These are phyloP conservation scores for Mercurialis annua DNA, from an alignment of 345 rosid genomes.

Conservation along the genomic window DNA sequence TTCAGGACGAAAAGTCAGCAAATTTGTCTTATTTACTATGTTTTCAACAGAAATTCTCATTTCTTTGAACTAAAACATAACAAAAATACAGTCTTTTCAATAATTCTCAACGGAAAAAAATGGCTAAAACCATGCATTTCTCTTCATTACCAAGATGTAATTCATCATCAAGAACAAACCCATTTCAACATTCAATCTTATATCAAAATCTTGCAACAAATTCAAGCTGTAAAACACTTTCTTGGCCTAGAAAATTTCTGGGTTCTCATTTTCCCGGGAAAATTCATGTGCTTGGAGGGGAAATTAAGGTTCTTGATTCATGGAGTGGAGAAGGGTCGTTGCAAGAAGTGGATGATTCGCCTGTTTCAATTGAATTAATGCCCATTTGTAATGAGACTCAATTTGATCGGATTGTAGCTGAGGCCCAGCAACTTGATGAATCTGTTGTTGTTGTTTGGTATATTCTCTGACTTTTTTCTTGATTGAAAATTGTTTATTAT, in stretches of 20 bases:
- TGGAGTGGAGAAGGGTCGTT: constrained; percentile 35
- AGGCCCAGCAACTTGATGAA: constrained; percentile 65
- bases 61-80: too few relatives aligned
- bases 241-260: constrained; percentile 8
- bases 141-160: constrained; percentile 28
- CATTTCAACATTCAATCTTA: constrained; percentile 7
- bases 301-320: constrained; percentile 26
- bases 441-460: constrained; percentile 72
- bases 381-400: constrained; percentile 57
- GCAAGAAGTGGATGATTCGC: constrained; percentile 57
- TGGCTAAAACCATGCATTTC: constrained; percentile 33
- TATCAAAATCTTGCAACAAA: constrained; percentile 2
- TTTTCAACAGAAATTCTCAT: too few relatives aligned
- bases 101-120: background rate
- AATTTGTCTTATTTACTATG: too few relatives aligned
- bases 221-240: constrained; percentile 19
- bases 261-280: constrained; percentile 15
- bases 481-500: background rate
- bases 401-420: constrained; percentile 73
- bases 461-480: constrained; percentile 10
- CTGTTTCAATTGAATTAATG: constrained; percentile 52
- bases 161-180: background rate
- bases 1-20: too few relatives aligned
- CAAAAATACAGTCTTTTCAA: too few relatives aligned
- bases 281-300: constrained; percentile 26